Evolutionary conservation across 2,329 filamentous ascomycete species (phyloP).

Genomic region (Furcasterigmium sp.): DNA sequence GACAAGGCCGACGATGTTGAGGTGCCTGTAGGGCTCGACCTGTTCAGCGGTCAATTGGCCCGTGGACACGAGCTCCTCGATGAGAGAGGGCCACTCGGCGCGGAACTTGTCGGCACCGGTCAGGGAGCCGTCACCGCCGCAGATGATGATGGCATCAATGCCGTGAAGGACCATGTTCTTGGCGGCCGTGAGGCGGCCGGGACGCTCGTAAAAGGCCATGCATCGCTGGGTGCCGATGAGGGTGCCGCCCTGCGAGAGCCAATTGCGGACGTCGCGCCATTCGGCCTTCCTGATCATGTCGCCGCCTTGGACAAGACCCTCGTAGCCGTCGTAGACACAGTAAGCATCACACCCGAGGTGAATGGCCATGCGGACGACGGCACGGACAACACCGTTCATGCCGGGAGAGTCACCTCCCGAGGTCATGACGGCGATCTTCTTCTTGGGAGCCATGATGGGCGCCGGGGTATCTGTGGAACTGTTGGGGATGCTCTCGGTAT

Average conservation of each 20-base stretch:
- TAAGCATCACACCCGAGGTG: conserved; percentile 76
- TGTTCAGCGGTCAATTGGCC: conserved; percentile 68
- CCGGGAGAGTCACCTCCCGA: conserved; percentile 91
- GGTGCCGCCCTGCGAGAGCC: conserved; percentile 88
- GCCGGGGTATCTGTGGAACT: neutral
- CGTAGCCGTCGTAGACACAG: conserved; percentile 89
- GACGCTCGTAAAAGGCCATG: conserved; percentile 84
- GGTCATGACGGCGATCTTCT: conserved; percentile 86
- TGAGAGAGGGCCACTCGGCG: conserved; percentile 81
- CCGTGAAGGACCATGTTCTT: conserved; percentile 92
- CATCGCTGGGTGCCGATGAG: conserved; percentile 93
- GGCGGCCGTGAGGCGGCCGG: conserved; percentile 76
- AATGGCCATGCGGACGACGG: conserved; percentile 87
- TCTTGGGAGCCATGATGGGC: conserved; percentile 41
- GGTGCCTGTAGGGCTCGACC: conserved; percentile 69
- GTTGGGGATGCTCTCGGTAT: neutral
- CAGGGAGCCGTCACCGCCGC: conserved; percentile 91
- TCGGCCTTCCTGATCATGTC: conserved; percentile 81
- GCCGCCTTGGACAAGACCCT: conserved; percentile 86
- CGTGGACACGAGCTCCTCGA: conserved; percentile 75
- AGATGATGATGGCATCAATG: conserved; percentile 94
- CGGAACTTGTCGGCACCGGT: conserved; percentile 95
- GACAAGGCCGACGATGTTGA: conserved; percentile 95
- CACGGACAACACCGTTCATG: conserved; percentile 89
- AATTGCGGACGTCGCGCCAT: conserved; percentile 94